phyloP scores from a whole-genome alignment of 495 filamentous ascomycete species.

The Hypoxylon intermedium region DNA sequence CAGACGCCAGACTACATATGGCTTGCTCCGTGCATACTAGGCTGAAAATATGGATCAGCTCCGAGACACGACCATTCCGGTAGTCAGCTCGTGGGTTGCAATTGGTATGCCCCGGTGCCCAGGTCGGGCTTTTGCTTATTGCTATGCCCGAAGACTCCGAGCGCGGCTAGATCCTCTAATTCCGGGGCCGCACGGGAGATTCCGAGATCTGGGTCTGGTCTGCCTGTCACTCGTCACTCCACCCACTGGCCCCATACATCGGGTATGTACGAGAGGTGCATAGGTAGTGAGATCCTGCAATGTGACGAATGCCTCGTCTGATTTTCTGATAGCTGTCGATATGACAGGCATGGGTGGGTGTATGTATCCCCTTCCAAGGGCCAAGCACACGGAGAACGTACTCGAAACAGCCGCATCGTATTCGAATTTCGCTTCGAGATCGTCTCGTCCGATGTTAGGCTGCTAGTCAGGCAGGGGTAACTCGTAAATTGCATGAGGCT shows the following conservation, averaged over 20 bases:
- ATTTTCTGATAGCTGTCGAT: too few species aligned
- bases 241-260: background rate
- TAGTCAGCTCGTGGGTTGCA: constrained; percentile 27
- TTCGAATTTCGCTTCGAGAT: constrained; percentile 18
- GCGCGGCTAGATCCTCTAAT: constrained; percentile 3
- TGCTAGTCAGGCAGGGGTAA: background rate
- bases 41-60: constrained; percentile 26
- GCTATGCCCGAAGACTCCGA: constrained; percentile 6
- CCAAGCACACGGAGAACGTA: background rate
- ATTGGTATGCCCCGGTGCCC: too few species aligned
- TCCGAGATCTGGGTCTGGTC: constrained; percentile 15
- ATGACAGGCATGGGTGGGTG: background rate
- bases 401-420: constrained; percentile 21
- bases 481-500: background rate
- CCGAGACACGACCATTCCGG: constrained; percentile 14
- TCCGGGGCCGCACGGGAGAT: constrained; percentile 12
- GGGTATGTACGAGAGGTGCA: background rate
- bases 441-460: background rate
- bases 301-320: too few species aligned
- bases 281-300: too few species aligned
- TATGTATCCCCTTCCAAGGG: background rate
- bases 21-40: background rate
- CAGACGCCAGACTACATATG: too few species aligned
- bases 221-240: background rate
- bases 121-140: too few species aligned